Conservation (phyloP, 139 green algal species). For the Chlorella sorokiniana region DNA sequence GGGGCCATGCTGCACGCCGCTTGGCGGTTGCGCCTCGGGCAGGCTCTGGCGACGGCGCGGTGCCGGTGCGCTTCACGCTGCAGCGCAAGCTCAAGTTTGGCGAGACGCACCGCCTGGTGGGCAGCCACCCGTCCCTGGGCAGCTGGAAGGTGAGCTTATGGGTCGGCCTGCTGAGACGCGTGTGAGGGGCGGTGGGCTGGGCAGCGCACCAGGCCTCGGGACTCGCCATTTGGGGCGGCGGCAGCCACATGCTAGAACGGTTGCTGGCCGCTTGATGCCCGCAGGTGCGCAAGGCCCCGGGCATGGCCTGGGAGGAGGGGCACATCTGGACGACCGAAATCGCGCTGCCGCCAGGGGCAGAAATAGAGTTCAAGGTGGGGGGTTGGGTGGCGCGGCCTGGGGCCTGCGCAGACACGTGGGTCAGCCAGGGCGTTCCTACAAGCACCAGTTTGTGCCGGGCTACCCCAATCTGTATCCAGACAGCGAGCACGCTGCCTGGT, state of each 20-base stretch:
- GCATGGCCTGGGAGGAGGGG: slow-evolving; percentile 60
- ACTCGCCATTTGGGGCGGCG: too few species aligned
- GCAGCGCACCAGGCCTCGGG: too few species aligned
- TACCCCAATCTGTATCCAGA: too few species aligned
- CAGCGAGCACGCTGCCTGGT: background rate
- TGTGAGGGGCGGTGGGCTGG: background rate
- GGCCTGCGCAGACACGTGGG: too few species aligned
- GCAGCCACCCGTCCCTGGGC: slow-evolving; percentile 43
- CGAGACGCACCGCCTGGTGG: slow-evolving; percentile 39
- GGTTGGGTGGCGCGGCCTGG: background rate
- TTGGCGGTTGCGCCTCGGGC: background rate
- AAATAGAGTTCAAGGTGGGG: slow-evolving; percentile 60
- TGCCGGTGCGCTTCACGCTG: slow-evolving; percentile 31
- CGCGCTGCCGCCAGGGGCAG: slow-evolving; percentile 32
- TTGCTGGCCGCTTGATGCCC: background rate
- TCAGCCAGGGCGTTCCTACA: too few species aligned
- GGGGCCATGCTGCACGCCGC: too few species aligned
- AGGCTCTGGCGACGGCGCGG: background rate
- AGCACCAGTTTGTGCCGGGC: too few species aligned
- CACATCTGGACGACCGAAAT: slow-evolving; percentile 56
- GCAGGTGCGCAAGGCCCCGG: slow-evolving; percentile 14
- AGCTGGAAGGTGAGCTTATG: slow-evolving; percentile 48
- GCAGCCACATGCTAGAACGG: background rate
- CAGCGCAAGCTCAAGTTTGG: slow-evolving; percentile 34
- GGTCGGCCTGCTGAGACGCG: background rate